Conservation (phyloP, 2,329 filamentous ascomycete genomes). For the Xenoacremonium recifei region DNA sequence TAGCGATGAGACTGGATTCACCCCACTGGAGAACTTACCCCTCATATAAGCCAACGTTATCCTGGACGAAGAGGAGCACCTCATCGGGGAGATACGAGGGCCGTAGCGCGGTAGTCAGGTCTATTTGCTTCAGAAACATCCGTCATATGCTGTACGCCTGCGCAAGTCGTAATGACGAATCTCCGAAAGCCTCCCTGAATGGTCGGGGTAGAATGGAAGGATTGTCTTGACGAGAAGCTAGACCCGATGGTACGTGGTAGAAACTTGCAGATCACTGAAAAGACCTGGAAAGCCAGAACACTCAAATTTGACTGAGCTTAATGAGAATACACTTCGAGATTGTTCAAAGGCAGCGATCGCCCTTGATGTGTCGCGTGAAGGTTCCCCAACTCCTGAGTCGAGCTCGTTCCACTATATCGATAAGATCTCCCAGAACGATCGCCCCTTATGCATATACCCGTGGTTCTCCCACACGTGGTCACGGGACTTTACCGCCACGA, state of each 20-base stretch:
- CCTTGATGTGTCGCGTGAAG: background rate
- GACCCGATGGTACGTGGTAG: too few relatives aligned
- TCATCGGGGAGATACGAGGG: slow-evolving; percentile 92
- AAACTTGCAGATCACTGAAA: too few relatives aligned
- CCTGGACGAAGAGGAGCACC: slow-evolving; percentile 92
- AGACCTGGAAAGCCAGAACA: too few relatives aligned
- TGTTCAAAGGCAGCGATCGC: background rate
- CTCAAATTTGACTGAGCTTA: too few relatives aligned
- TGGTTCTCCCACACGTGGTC: slow-evolving; percentile 16
- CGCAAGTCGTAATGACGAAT: slow-evolving; percentile 4
- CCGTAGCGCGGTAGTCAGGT: slow-evolving; percentile 93
- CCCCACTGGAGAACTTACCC: slow-evolving; percentile 60
- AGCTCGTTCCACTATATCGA: slow-evolving; percentile 17
- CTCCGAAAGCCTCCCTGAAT: background rate
- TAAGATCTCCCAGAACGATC: slow-evolving; percentile 9
- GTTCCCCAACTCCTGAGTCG: slow-evolving; percentile 5
- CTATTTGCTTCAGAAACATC: slow-evolving; percentile 96
- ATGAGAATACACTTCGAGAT: too few relatives aligned
- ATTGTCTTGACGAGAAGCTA: too few relatives aligned
- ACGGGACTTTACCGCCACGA: slow-evolving; percentile 27
- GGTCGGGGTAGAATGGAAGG: background rate
- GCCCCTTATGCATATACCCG: slow-evolving; percentile 8
- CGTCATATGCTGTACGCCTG: slow-evolving; percentile 51
- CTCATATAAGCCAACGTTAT: slow-evolving; percentile 96
- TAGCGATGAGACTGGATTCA: slow-evolving; percentile 8